A percentile compares a stretch with the other conserved stretches of the same genome.
phyloP scores from a whole-genome alignment of 129 eudicot genomes.

The Arctium lappa region DNA sequence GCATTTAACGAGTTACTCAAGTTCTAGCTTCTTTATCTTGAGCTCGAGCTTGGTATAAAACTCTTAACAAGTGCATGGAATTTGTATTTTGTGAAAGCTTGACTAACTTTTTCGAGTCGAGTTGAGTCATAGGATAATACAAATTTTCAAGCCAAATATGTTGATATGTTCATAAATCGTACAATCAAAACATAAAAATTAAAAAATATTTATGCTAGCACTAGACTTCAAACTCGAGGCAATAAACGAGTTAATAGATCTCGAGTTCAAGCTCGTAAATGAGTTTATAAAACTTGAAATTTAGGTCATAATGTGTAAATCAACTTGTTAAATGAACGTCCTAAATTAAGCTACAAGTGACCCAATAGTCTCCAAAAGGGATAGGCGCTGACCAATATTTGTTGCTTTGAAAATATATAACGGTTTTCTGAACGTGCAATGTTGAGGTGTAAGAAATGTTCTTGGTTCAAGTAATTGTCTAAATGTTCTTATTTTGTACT shows the following conservation, averaged over 20 bases:
- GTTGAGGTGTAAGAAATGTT: neutral
- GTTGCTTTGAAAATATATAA: neutral
- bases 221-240: neutral
- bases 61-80: neutral
- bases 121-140: neutral
- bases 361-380: neutral
- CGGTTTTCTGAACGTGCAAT: too few relatives aligned
- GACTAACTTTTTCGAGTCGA: neutral
- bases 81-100: neutral
- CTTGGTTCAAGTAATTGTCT: neutral
- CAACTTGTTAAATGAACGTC: neutral
- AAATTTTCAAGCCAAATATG: neutral
- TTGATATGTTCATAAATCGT: neutral
- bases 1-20: too few relatives aligned
- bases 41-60: neutral
- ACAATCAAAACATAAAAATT: neutral
- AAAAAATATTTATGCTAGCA: neutral
- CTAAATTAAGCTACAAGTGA: too few relatives aligned
- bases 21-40: neutral
- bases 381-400: too few relatives aligned
- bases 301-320: neutral
- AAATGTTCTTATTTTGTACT: neutral
- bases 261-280: too few relatives aligned
- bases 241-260: too few relatives aligned
- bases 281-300: neutral